Percentiles rank a stretch among this genome's conserved stretches.
phyloP scores from a whole-genome alignment of 2,329 filamentous ascomycete genomes.

The Geosmithia flava region DNA sequence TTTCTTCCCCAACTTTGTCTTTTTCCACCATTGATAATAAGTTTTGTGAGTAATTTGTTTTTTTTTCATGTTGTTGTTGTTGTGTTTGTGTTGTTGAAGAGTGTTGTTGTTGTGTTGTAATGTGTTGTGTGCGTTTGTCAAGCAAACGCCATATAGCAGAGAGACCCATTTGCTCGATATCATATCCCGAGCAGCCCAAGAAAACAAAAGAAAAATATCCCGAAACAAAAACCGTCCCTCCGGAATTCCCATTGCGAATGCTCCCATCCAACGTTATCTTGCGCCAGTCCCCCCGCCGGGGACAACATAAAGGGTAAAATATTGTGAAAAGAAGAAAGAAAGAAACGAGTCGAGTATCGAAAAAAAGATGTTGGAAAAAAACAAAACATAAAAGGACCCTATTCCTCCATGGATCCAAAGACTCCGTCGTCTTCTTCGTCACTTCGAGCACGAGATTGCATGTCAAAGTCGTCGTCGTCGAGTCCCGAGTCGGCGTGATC shows the following conservation, averaged over 20 bases:
- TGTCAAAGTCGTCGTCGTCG: constrained; percentile 56
- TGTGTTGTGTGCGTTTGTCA: background rate
- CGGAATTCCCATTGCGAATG: background rate
- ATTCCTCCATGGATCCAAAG: constrained; percentile 95
- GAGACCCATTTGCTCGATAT: background rate
- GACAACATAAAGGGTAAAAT: background rate
- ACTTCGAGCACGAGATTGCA: constrained; percentile 48
- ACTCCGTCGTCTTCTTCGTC: constrained; percentile 92
- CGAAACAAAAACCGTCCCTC: background rate
- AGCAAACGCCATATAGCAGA: too few species aligned
- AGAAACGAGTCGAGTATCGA: background rate
- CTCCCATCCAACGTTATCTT: background rate
- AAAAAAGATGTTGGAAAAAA: background rate
- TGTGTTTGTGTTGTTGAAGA: background rate
- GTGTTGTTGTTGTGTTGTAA: background rate
- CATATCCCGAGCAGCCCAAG: background rate
- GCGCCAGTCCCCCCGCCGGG: background rate
- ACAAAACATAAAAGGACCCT: constrained; percentile 11
- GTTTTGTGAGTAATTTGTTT: background rate
- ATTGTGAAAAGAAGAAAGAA: background rate
- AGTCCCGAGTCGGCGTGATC: constrained; percentile 50
- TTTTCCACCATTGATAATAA: constrained; percentile 14
- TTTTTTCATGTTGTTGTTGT: background rate
- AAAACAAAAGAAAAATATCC: background rate
- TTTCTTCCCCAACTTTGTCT: background rate